Evolutionary conservation across 2,329 filamentous ascomycete species (phyloP).

Genomic region (Trichoderma breve): DNA sequence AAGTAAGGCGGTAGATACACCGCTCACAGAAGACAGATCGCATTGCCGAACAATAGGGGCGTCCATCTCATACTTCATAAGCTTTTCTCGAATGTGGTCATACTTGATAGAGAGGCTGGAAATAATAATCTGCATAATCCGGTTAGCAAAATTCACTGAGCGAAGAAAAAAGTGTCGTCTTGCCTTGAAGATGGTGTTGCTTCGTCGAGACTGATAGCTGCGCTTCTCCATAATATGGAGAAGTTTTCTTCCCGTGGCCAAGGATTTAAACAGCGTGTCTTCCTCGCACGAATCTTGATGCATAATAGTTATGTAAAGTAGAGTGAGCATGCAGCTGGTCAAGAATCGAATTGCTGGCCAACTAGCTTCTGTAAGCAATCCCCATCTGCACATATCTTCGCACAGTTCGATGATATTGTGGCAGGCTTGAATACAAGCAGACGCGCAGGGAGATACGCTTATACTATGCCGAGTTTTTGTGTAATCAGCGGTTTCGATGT

Average conservation of each 20-base stretch:
- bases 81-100: not conserved
- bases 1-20: not conserved
- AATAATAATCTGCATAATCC: not conserved
- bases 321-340: not conserved
- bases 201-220: not conserved
- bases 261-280: not conserved
- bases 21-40: not conserved
- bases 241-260: not conserved
- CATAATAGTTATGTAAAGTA: not conserved
- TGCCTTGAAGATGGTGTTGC: not conserved
- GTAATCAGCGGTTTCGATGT: not conserved
- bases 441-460: not conserved
- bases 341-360: not conserved
- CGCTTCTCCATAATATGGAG: not conserved
- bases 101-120: conserved; percentile 3
- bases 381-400: not conserved
- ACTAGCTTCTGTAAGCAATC: not conserved
- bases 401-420: conserved; percentile 5
- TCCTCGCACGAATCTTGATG: not conserved
- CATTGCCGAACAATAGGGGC: not conserved
- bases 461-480: not conserved
- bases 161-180: not conserved
- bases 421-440: not conserved
- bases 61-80: not conserved
- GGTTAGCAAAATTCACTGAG: not conserved